Conservation (phyloP, 768 basidiomycete species). For the Mycena crocata region DNA sequence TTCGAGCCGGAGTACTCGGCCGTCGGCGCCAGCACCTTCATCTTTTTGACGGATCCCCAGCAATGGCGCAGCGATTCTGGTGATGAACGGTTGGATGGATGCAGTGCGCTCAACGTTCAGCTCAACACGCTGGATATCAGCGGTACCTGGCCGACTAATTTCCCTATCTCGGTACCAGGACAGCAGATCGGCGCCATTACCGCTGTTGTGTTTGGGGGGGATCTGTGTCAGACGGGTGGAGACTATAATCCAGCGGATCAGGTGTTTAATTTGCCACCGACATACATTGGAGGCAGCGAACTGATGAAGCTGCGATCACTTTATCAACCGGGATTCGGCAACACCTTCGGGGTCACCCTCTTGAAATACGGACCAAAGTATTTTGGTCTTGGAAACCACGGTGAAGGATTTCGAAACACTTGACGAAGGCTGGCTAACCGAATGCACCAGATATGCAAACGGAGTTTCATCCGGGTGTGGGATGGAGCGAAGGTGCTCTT, state of each 20-base stretch:
- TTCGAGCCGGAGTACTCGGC: background rate
- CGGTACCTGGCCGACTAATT: background rate
- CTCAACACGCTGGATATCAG: background rate
- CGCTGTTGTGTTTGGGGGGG: background rate
- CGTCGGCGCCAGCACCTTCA: background rate
- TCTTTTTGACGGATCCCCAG: constrained; percentile 2
- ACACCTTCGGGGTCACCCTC: background rate
- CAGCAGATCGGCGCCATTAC: constrained; percentile 4
- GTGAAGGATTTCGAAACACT: background rate
- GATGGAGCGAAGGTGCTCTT: background rate
- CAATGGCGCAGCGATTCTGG: constrained; percentile 5
- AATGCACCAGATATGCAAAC: background rate
- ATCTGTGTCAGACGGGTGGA: constrained; percentile 4
- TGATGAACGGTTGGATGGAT: background rate
- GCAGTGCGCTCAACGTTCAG: background rate
- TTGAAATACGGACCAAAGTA: constrained; percentile 1
- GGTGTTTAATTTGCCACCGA: background rate
- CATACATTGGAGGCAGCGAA: background rate
- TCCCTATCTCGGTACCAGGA: background rate
- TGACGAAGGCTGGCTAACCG: background rate
- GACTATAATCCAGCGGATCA: background rate
- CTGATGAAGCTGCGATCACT: background rate
- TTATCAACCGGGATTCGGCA: background rate
- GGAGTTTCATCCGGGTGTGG: background rate
- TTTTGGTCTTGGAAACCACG: constrained; percentile 5